Base-by-base conservation (phyloP, 1,139 yeast species). In the Debaryomyces psychrophilus region DNA sequence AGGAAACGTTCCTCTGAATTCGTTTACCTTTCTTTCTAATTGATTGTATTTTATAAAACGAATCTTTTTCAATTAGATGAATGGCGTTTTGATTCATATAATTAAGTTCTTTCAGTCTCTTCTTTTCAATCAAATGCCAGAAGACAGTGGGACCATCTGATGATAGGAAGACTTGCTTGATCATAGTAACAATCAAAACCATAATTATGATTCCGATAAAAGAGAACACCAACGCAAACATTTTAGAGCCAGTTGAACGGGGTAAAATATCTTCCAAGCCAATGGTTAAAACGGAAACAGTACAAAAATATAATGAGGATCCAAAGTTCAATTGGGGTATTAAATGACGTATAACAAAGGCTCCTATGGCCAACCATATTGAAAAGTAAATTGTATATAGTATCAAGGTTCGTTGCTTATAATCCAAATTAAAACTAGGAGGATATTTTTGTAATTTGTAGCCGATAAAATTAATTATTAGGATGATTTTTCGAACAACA, bases 241-340 rank as follows among this genome's bases (percentile, higher is more conserved):
- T 84, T 56, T 81, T 78, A 0, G 85, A 76, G 0, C 80, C 80
- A 1, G 73, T 67, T 1, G 76, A 63, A 0, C 52, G 31, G 0
- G 96, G 92, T 0, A 74, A 68, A 29, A 85, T 73, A 57, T 87
- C 95, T 28, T 96, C 96, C 17, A 85, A 70, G 0, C 97, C 97
- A 37, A 90, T 77, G 0, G 97, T 90, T 38, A 87, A 68, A 29
- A 86, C 68, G 0, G 95, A 83, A 0, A 87, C 90, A 15, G 81
- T 77, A 56, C 90, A 83, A 60, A 77, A 88, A 60, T 87, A 89
- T 36, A 88, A 62, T 0, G 87, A 80, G 23, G 81, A 74, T 0
- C 92, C 89, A 58, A 77, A 87, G 1, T 77, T 60, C 1, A 80
- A 51, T 2, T 53, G 64, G 0, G 51, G 53, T 2, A 71, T 59